Evolutionary conservation across 192 early-diverging fungal species (phyloP), one percentile per base, ranked within the genome.

Genomic region (Martensiomyces pterosporus): DNA sequence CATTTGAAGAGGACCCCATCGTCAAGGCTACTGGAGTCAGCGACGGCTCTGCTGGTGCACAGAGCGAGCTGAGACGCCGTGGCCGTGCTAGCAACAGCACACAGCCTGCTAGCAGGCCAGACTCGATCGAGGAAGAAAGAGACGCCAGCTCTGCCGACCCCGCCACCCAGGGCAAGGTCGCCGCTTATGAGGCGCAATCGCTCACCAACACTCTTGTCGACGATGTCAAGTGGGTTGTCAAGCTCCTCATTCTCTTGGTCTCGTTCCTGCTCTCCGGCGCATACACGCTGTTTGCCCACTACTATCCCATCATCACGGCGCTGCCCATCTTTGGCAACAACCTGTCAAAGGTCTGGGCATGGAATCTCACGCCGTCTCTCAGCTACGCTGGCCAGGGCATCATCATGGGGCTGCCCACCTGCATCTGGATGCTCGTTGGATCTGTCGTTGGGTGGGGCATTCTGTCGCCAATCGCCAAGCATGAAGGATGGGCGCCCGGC

Each of bases 351-450:
- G 67, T 62, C 1, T 88, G 84, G 84, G 72, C 79, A 39, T 88
- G 86, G 86, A 82, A 75, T 41, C 78, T 85, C 45, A 79, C 79
- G 17, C 86, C 86, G 0, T 85, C 83, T 19, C 66, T 86, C 17
- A 85, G 84, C 47, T 89, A 89, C 55, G 69, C 85, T 25, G 87
- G 87, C 4, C 87, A 89, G 59, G 87, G 87, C 0, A 79, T 87
- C 34, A 89, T 89, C 57, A 89, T 89, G 87, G 87, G 87, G 6
- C 70, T 89, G 18, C 87, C 83, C 2, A 89, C 87, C 0, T 85
- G 82, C 2, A 52, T 82, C 0, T 79, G 81, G 57, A 89, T 89
- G 87, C 48, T 87, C 13, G 47, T 80, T 8, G 87, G 87, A 0
- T 80, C 85, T 23, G 17, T 84, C 1, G 76, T 83, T 39, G 87